phyloP scores from a whole-genome alignment of 2,329 filamentous ascomycete species.

The Ilyonectria destructans region DNA sequence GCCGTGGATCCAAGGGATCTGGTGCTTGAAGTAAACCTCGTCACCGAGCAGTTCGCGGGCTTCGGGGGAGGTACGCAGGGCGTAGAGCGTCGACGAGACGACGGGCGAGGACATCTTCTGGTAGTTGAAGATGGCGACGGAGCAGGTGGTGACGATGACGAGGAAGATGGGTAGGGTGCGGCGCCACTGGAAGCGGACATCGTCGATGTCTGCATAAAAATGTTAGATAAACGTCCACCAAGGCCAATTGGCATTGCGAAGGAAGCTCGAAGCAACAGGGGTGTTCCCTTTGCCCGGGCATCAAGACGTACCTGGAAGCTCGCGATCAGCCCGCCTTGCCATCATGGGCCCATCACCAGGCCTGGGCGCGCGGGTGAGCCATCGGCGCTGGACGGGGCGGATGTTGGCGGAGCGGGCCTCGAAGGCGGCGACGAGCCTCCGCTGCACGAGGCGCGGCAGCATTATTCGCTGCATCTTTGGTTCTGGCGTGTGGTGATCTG shows the following conservation, averaged over 20 bases:
- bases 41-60: slow-evolving; percentile 88
- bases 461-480: slow-evolving; percentile 45
- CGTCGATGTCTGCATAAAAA: slow-evolving; percentile 56
- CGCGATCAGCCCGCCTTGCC: slow-evolving; percentile 76
- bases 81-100: slow-evolving; percentile 92
- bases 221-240: neutral
- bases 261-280: neutral
- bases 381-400: slow-evolving; percentile 60
- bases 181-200: slow-evolving; percentile 73
- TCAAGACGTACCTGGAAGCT: slow-evolving; percentile 71
- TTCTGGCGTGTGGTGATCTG: slow-evolving; percentile 15
- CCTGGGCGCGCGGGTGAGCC: slow-evolving; percentile 70
- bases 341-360: slow-evolving; percentile 76
- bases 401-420: slow-evolving; percentile 36
- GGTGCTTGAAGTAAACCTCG: slow-evolving; percentile 85
- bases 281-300: neutral
- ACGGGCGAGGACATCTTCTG: slow-evolving; percentile 92
- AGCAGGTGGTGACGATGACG: slow-evolving; percentile 78
- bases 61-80: slow-evolving; percentile 83
- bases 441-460: slow-evolving; percentile 48
- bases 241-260: slow-evolving; percentile 15
- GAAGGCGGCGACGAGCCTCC: slow-evolving; percentile 47
- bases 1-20: slow-evolving; percentile 88
- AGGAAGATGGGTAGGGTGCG: slow-evolving; percentile 88
- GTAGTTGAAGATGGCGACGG: slow-evolving; percentile 98